These are phyloP conservation scores for Mycena sp. DNA, from an alignment of 1,284 basidiomycete species.

Conservation along the genomic window DNA sequence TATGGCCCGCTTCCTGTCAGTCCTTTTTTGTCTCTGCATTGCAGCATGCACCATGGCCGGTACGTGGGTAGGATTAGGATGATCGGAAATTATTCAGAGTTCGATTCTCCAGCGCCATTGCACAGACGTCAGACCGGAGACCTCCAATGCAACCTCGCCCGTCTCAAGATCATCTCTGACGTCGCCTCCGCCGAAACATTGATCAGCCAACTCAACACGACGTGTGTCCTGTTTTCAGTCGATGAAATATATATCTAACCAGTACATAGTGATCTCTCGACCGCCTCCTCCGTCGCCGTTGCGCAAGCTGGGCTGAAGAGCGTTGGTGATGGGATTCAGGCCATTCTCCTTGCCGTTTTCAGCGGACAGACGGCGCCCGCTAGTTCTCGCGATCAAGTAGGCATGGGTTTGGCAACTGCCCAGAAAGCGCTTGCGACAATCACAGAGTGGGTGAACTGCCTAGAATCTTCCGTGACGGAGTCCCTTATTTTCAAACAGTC, in stretches of 20 bases:
- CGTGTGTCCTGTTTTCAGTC: not conserved
- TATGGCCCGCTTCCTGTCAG: not conserved
- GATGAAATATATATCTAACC: not conserved
- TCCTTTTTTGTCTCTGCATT: not conserved
- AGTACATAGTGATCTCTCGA: not conserved
- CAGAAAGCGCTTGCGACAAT: not conserved
- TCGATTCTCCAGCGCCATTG: not conserved
- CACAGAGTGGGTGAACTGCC: conserved; percentile 17
- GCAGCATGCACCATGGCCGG: not conserved
- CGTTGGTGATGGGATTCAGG: conserved; percentile 1
- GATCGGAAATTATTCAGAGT: not conserved
- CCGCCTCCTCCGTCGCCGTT: not conserved
- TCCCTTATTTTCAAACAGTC: not conserved
- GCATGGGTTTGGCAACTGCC: not conserved
- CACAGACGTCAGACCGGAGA: conserved; percentile 16
- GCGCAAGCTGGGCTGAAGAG: conserved; percentile 6
- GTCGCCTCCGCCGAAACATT: not conserved
- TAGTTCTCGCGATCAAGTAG: conserved; percentile 1
- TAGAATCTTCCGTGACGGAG: not conserved
- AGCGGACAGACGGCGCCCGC: not conserved
- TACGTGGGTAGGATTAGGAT: not conserved
- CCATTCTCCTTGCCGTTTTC: conserved; percentile 6
- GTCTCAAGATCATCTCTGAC: conserved; percentile 10
- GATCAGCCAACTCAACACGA: conserved; percentile 9
- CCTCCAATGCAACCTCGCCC: conserved; percentile 20